These are phyloP conservation scores for Globisporangium sylvaticum DNA, from an alignment of 352 stramenopile genomes.

Conservation along the genomic window DNA sequence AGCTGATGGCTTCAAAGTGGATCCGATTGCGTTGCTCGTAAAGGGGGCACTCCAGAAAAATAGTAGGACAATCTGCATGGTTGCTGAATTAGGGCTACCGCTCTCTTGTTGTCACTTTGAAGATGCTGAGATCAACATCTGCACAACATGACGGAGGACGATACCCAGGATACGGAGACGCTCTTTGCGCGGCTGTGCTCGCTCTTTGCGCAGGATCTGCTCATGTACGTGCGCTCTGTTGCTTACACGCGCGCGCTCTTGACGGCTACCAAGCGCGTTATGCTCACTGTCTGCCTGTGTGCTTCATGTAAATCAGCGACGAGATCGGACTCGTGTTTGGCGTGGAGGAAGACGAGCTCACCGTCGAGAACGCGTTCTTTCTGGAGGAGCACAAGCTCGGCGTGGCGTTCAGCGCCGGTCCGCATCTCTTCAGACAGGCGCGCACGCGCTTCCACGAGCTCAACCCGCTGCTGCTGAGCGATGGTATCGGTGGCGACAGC, in stretches of 20 bases:
- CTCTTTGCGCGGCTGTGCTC: constrained; percentile 14
- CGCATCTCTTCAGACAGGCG: constrained; percentile 50
- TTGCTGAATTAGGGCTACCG: no score
- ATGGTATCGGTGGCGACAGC: constrained; percentile 3
- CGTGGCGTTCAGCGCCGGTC: constrained; percentile 51
- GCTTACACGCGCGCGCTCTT: not conserved
- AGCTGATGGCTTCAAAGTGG: no score
- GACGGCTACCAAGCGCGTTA: not conserved
- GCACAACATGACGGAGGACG: not conserved
- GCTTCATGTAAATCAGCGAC: constrained; percentile 34
- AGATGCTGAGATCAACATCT: not conserved
- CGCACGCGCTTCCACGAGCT: constrained; percentile 49
- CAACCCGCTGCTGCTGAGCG: constrained; percentile 21
- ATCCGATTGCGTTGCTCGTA: no score
- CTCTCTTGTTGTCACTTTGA: no score
- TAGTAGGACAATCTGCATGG: no score
- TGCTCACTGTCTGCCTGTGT: not conserved
- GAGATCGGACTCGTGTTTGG: constrained; percentile 73
- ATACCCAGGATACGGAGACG: not conserved
- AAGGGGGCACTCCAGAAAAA: no score
- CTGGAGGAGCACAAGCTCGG: constrained; percentile 77
- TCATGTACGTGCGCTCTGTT: constrained; percentile 40
- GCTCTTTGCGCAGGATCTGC: constrained; percentile 60
- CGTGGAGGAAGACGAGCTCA: constrained; percentile 39
- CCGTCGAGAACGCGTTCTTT: constrained; percentile 52